Evolutionary conservation across 352 stramenopile genomes (phyloP).

Genomic region (Pythium folliculosum): DNA sequence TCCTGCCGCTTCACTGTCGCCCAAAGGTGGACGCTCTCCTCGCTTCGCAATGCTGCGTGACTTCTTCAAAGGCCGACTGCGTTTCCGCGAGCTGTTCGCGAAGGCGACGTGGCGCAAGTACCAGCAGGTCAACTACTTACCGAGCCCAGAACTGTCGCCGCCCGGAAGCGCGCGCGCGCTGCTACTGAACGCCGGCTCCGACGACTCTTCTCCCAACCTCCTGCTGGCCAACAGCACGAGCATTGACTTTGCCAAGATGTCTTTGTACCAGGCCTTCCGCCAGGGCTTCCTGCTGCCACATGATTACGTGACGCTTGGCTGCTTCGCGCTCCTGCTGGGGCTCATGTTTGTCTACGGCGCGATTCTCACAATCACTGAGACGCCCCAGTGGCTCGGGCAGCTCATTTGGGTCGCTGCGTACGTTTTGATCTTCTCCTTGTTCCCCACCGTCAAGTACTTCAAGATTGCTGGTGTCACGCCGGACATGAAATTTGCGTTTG

Average conservation of each 20-base stretch:
- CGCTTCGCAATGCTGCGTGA: constrained; percentile 45
- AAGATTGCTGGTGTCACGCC: constrained; percentile 56
- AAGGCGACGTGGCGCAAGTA: constrained; percentile 63
- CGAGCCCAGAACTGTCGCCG: constrained; percentile 15
- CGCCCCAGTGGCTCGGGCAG: constrained; percentile 65
- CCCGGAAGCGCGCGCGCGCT: constrained; percentile 23
- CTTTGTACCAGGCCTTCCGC: constrained; percentile 67
- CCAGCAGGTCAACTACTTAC: constrained; percentile 35
- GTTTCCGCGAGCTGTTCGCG: constrained; percentile 45
- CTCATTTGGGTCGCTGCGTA: constrained; percentile 68
- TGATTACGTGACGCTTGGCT: constrained; percentile 73
- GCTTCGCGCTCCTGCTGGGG: constrained; percentile 52
- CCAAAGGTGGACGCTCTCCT: background rate
- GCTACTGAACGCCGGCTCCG: constrained; percentile 5
- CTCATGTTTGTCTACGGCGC: constrained; percentile 71
- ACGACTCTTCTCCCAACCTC: constrained; percentile 3
- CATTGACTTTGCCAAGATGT: constrained; percentile 73
- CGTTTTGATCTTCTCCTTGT: constrained; percentile 69
- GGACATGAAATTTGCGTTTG: constrained; percentile 60
- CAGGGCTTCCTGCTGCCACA: constrained; percentile 72
- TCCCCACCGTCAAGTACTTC: constrained; percentile 79
- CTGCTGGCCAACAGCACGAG: constrained; percentile 24
- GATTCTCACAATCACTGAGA: constrained; percentile 67
- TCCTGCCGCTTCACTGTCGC: constrained; percentile 1
- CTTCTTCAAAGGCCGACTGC: constrained; percentile 36